Percentiles rank a stretch among this genome's conserved stretches.
These are phyloP conservation scores for Sporothrix humicola DNA, from an alignment of 2,329 filamentous ascomycete species.

Conservation along the genomic window DNA sequence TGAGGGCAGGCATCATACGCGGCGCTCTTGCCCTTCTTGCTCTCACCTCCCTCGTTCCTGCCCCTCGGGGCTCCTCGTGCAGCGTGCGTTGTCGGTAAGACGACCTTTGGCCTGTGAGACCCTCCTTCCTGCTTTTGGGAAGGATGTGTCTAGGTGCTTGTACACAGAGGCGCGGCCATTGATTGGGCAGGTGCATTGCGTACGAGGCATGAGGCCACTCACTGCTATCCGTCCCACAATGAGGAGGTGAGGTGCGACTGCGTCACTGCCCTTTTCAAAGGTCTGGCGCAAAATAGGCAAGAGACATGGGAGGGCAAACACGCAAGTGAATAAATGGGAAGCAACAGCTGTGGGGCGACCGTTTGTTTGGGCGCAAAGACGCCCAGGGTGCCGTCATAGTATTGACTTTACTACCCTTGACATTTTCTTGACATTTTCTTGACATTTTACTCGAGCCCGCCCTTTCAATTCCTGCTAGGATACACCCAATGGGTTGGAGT, in stretches of 20 bases:
- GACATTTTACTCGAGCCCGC: background rate
- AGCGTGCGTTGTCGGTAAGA: conserved; percentile 23
- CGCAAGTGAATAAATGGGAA: background rate
- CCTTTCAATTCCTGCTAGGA: background rate
- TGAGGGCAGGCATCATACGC: background rate
- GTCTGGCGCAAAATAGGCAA: conserved; percentile 2
- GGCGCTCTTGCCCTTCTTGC: background rate
- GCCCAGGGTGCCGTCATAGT: background rate
- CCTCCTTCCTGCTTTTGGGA: conserved; percentile 2
- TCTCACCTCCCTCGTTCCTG: background rate
- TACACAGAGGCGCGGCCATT: background rate
- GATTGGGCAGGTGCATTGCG: conserved; percentile 16
- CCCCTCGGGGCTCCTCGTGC: background rate
- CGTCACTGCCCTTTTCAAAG: background rate
- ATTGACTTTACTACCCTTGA: background rate
- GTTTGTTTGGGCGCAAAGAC: background rate
- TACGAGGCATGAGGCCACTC: conserved; percentile 14
- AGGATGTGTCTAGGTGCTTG: background rate
- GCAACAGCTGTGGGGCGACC: background rate
- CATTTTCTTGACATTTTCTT: background rate
- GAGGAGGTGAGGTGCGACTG: conserved; percentile 27
- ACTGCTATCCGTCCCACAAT: background rate
- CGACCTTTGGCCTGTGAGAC: conserved; percentile 21
- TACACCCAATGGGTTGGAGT: background rate
- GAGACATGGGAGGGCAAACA: too few species aligned